These are phyloP conservation scores for Serpula lacrymans DNA, from an alignment of 768 basidiomycete species.

Conservation along the genomic window DNA sequence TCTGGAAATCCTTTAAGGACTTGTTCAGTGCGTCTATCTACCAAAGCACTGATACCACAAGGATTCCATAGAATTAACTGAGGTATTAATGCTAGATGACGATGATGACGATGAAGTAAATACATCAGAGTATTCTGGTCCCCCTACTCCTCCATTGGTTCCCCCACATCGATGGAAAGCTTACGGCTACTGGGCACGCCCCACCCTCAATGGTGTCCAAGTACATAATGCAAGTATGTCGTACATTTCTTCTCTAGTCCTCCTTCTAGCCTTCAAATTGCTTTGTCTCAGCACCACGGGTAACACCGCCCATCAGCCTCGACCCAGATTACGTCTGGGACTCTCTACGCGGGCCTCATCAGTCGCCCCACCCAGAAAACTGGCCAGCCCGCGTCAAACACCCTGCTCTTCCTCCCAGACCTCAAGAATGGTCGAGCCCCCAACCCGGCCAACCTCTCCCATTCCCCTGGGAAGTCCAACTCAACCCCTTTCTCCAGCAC, in stretches of 20 bases:
- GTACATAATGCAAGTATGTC: conserved; percentile 45
- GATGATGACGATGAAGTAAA: background rate
- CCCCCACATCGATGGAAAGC: conserved; percentile 47
- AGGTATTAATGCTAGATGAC: background rate
- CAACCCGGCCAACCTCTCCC: conserved; percentile 31
- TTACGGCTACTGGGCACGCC: conserved; percentile 54
- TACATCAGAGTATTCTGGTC: background rate
- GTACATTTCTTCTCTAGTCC: background rate
- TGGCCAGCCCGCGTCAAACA: conserved; percentile 50
- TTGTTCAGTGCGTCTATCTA: conserved; percentile 6
- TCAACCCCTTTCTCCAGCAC: conserved; percentile 58
- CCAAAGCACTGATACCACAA: background rate
- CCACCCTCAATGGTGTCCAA: conserved; percentile 35
- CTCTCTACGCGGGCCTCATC: conserved; percentile 22
- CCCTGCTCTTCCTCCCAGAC: conserved; percentile 47
- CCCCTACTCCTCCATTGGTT: conserved; percentile 22
- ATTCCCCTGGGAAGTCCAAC: conserved; percentile 47
- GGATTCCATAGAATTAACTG: conserved; percentile 1
- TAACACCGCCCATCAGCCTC: conserved; percentile 22
- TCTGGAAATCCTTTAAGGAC: conserved; percentile 7
- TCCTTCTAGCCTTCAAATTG: background rate
- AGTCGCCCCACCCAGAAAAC: conserved; percentile 35
- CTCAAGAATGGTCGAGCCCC: conserved; percentile 39
- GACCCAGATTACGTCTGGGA: conserved; percentile 30
- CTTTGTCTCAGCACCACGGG: conserved; percentile 14